Conservation (phyloP, 441 rosid genomes). For the Mallotus japonicus region DNA sequence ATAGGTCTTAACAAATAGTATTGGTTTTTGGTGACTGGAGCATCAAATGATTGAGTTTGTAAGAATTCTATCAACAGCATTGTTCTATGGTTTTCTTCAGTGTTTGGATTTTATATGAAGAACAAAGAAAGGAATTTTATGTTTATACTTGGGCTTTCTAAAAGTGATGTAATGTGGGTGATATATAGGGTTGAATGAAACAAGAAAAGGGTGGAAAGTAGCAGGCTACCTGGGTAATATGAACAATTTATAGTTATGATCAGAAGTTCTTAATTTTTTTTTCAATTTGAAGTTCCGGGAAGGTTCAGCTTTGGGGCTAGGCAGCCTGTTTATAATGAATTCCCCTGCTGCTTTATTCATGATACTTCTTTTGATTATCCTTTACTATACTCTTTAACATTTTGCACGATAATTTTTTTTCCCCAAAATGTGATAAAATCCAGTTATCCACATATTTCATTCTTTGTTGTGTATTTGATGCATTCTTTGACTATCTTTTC, state of each 20-base stretch:
- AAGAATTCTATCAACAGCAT: not conserved
- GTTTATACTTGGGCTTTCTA: not conserved
- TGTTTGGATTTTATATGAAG: not conserved
- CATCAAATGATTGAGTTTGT: not conserved
- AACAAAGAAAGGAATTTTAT: not conserved
- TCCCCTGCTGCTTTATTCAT: not conserved
- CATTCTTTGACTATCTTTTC: not conserved
- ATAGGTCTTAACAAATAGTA: not conserved
- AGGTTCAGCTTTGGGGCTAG: not conserved
- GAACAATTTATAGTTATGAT: not conserved
- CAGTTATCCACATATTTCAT: not conserved
- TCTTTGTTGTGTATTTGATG: not conserved
- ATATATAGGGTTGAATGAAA: not conserved
- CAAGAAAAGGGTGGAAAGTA: not conserved
- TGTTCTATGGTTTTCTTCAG: not conserved
- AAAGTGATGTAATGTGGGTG: not conserved
- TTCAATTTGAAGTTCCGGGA: not conserved
- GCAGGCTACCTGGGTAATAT: not conserved
- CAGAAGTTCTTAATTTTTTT: not conserved
- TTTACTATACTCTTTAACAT: not conserved
- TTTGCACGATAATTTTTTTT: conserved; percentile 1
- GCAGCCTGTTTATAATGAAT: not conserved
- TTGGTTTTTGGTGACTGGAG: not conserved
- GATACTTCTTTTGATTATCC: not conserved
- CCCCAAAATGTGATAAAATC: not conserved